These are phyloP conservation scores for Hippophae tibetana DNA, from an alignment of 306 rosid genomes.

Conservation along the genomic window DNA sequence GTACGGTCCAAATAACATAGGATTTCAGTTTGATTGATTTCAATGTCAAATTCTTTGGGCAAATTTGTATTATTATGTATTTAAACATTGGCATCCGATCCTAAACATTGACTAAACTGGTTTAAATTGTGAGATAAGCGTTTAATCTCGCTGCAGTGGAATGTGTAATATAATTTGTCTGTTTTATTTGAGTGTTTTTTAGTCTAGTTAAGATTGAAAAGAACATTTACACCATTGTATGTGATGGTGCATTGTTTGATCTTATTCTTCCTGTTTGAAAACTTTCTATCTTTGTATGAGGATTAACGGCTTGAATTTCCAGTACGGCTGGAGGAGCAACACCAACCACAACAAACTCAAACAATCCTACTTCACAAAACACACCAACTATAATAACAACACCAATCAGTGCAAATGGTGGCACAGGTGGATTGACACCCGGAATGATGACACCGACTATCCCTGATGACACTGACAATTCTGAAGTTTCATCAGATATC, in stretches of 20 bases:
- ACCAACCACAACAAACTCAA: slow-evolving; percentile 35
- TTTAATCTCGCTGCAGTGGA: no score
- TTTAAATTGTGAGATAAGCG: no score
- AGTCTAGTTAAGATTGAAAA: no score
- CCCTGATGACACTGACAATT: slow-evolving; percentile 23
- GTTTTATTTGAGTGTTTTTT: no score
- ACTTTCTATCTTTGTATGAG: not conserved
- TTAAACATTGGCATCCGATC: not conserved
- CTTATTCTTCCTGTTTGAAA: not conserved
- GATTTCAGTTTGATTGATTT: not conserved
- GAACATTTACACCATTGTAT: not conserved
- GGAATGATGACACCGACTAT: slow-evolving; percentile 20
- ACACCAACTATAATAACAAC: slow-evolving; percentile 28
- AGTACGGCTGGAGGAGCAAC: slow-evolving; percentile 77
- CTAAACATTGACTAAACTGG: no score
- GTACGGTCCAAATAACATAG: not conserved
- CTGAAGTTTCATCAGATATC: slow-evolving; percentile 11
- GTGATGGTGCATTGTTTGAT: not conserved
- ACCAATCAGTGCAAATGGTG: slow-evolving; percentile 8
- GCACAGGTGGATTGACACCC: slow-evolving; percentile 13
- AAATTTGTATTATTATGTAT: not conserved
- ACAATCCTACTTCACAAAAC: slow-evolving; percentile 28
- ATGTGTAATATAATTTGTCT: no score
- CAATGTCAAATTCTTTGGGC: not conserved
- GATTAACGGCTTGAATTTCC: slow-evolving; percentile 10